phyloP scores from a whole-genome alignment of 495 filamentous ascomycete genomes.

The Durotheca rogersii region DNA sequence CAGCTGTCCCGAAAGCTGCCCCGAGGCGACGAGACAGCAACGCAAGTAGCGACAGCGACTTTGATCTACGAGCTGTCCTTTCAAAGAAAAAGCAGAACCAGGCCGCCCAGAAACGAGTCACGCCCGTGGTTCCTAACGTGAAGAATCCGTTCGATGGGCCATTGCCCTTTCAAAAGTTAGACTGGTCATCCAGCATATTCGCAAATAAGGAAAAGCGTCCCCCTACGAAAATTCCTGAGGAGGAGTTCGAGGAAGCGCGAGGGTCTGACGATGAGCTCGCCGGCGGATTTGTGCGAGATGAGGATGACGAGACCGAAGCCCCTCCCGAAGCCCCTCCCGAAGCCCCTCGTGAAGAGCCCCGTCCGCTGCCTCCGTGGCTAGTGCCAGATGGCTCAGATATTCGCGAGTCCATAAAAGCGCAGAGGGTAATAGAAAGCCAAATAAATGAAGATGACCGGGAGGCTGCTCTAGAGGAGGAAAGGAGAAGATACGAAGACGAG shows the following conservation, averaged over 20 bases:
- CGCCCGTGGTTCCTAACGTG: constrained; percentile 38
- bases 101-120: constrained; percentile 18
- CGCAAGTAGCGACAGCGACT: constrained; percentile 60
- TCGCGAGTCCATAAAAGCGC: constrained; percentile 50
- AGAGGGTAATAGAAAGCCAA: constrained; percentile 45
- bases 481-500: constrained; percentile 32
- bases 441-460: constrained; percentile 53
- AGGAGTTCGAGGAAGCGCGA: constrained; percentile 24
- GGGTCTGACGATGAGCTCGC: constrained; percentile 54
- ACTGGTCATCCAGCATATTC: constrained; percentile 62
- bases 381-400: constrained; percentile 54
- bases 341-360: constrained; percentile 37
- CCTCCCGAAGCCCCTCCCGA: too few relatives aligned
- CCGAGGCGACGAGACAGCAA: constrained; percentile 39
- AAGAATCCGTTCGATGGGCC: constrained; percentile 71
- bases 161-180: constrained; percentile 84
- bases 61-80: constrained; percentile 62
- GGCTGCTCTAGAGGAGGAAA: constrained; percentile 52
- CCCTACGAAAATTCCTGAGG: constrained; percentile 22
- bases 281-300: constrained; percentile 66
- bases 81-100: constrained; percentile 46
- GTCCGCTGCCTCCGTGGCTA: constrained; percentile 87
- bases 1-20: constrained; percentile 47
- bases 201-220: constrained; percentile 47
- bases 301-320: constrained; percentile 21